Base-by-base conservation (phyloP, 345 rosid genomes). In the Populus ilicifolia region DNA sequence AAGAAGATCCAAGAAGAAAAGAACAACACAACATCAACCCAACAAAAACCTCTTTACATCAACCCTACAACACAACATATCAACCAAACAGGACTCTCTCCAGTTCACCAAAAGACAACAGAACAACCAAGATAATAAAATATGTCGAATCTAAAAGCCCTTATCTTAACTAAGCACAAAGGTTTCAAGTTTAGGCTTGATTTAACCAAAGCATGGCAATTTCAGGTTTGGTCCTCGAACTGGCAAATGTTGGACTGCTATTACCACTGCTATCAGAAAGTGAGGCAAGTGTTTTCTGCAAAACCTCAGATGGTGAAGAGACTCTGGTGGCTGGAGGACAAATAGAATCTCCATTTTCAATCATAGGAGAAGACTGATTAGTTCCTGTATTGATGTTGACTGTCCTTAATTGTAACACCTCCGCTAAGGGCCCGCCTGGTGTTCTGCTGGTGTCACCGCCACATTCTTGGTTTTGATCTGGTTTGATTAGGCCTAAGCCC, bases 361-460 rank as follows among this genome's bases (percentile, higher is more conserved):
- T 62, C 2, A 38, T 14, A 1, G 80, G 81, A 39, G 88, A 83
- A 0, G 81, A 77, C 4, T 77, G 74, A 59, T 43, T 59, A 1
- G 82, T n/a, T 56, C 63, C 63, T 27, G 66, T 36, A 41, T 41
- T 9, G 30, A 69, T 77, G 29, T 82, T 30, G 67, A 20, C 61
- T 6, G 69, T 70, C 65, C 83, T 84, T 0, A 88, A 82, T 80
- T 90, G 83, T 4, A 92, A 81, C 67, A 89, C 91, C 80, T 92
- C 95, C 1, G 92, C 97, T 52, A 93, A 80, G 43, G 97, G 97
- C 38, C 97, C 97, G 1, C 97, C 97, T 2, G 89, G 92, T 0
- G 90, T 68, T 73, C 75, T 77, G 70, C 41, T 36, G 70, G 43
- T 33, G 39, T 8, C 23, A 33, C 75, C 13, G 35, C 75, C 74